Conservation (phyloP, 169 alveolate species). For the Perkinsus chesapeaki region DNA sequence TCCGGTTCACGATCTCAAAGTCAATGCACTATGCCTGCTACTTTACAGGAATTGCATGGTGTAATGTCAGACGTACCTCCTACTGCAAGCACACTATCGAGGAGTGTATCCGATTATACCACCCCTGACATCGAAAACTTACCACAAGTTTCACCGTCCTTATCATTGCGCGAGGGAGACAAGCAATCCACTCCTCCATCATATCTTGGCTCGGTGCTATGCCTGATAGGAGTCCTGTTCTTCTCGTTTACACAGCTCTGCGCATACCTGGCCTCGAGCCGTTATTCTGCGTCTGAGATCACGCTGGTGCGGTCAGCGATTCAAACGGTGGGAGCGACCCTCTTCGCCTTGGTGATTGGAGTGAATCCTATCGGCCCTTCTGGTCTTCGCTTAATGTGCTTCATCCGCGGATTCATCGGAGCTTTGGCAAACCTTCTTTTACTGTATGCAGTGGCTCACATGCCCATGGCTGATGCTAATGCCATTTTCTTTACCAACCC, state of each 20-base stretch:
- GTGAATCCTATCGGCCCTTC: neutral
- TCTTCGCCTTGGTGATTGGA: neutral
- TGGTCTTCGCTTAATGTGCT: neutral
- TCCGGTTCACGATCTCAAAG: no score
- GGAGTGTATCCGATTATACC: no score
- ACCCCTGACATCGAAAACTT: no score
- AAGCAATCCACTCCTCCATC: neutral
- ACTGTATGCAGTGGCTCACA: neutral
- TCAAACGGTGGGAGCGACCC: neutral
- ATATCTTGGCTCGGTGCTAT: neutral
- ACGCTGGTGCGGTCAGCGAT: neutral
- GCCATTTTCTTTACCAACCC: neutral
- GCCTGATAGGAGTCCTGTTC: neutral
- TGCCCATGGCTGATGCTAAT: neutral
- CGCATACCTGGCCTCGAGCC: neutral
- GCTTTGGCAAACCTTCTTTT: neutral
- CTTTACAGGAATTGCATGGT: no score
- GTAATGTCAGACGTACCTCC: no score
- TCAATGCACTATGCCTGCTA: no score
- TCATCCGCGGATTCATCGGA: neutral
- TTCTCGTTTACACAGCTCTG: neutral
- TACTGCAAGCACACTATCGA: no score
- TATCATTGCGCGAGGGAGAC: no score
- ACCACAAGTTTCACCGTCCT: no score
- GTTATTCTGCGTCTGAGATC: neutral